Conservation (phyloP, 192 early-diverging fungal species). For the Anaeromyces robustus region DNA sequence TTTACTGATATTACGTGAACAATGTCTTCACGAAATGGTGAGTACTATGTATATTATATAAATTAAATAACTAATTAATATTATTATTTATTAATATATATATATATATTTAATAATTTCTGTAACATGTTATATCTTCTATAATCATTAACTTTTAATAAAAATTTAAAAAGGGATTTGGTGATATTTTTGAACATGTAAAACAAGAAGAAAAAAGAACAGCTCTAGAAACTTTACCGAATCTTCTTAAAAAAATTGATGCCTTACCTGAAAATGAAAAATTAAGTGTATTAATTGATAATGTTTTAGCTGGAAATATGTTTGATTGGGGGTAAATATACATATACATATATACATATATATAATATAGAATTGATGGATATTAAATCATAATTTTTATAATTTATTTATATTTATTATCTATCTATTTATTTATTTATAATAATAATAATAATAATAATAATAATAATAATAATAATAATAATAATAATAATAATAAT, state of each 20-base stretch:
- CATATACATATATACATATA: no score
- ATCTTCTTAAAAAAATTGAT: constrained; percentile 30
- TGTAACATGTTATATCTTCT: not conserved
- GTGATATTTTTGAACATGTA: constrained; percentile 37
- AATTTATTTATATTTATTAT: no score
- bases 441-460: no score
- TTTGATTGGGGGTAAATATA: constrained; percentile 57
- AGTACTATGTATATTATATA: constrained; percentile 3
- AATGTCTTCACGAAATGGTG: constrained; percentile 67
- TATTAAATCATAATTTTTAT: no score
- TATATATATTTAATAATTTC: not conserved
- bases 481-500: no score
- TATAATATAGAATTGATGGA: constrained; percentile 1
- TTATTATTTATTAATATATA: no score
- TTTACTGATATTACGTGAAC: constrained; percentile 59
- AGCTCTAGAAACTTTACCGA: constrained; percentile 33
- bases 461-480: no score
- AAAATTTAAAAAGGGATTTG: not conserved
- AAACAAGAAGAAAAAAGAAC: constrained; percentile 49
- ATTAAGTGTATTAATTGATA: constrained; percentile 33
- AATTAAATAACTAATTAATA: no score
- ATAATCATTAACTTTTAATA: no score
- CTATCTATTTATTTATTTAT: no score
- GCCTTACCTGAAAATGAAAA: constrained; percentile 6
- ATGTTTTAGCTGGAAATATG: constrained; percentile 67